Evolutionary conservation across 371 early-diverging fungal species (phyloP), one percentile per base, ranked within the genome.

Genomic region (Coemansia sp.): DNA sequence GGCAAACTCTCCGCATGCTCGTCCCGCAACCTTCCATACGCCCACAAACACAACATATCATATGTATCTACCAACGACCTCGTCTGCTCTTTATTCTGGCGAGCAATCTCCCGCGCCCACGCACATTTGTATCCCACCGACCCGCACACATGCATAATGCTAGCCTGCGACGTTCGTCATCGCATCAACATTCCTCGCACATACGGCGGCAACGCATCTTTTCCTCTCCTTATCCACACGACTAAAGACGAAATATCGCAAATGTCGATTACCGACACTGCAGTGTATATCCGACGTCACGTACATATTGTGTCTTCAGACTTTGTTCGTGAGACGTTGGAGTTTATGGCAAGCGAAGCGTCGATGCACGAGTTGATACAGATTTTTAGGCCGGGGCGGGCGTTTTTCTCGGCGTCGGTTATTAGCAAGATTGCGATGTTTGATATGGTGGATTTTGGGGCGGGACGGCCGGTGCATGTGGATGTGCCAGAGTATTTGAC

Each of bases 361-460:
- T 26, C 39, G 14, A 39, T 71, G 72, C 59, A 55, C 26, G 23
- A 14, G 25, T 33, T 71, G 11, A 20, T 58, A 7, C 21, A 62
- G 1, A 65, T 74, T 20, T 71, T 71, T 16, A 58, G 66, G 5
- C 75, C 72, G 0, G n/a, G 25, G 14, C 58, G 50, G 11, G 50
- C 69, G 26, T 71, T 74, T 54, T 71, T 74, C n/a, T 72, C 72
- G 20, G 75, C 75, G 3, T 74, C 75, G 0, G 53, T 72, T 18
- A 25, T 72, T 21, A 72, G 39, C 26, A 53, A 54, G 1, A 62
- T 66, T 12, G 51, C 59, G 1, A 74, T 74, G 75, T 74, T 50
- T 25, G 55, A 66, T 6, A 48, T 52, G 26, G 11, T 26, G 16
- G 53, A 70, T 16, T 74, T 74, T 66, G 75, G 75, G 7, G 58